Conservation (phyloP, 2,329 filamentous ascomycete species). For the Fusarium liriodendri region DNA sequence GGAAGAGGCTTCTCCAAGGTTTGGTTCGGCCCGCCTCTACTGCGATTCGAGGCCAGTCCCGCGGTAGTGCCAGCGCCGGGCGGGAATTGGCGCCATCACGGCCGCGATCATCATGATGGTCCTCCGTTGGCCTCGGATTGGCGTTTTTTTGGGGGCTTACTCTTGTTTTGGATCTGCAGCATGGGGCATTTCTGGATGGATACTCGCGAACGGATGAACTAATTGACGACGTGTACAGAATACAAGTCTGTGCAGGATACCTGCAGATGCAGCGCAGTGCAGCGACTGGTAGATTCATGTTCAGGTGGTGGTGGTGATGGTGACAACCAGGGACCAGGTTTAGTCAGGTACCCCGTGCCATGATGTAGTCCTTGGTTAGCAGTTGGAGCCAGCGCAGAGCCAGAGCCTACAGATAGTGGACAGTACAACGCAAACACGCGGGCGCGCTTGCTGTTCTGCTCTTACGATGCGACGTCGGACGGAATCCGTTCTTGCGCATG, state of each 20-base stretch:
- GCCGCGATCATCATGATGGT: conserved; percentile 27
- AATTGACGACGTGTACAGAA: background rate
- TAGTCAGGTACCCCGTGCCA: conserved; percentile 6
- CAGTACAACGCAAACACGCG: conserved; percentile 20
- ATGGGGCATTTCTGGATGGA: background rate
- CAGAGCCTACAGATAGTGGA: background rate
- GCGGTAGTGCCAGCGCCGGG: conserved; percentile 6
- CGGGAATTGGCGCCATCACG: conserved; percentile 35
- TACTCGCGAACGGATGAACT: background rate
- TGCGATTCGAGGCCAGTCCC: conserved; percentile 17
- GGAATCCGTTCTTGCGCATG: conserved; percentile 30
- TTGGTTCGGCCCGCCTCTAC: conserved; percentile 13
- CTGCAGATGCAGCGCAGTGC: conserved; percentile 7
- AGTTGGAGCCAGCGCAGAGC: background rate
- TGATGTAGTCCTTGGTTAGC: conserved; percentile 1
- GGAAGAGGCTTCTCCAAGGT: conserved; percentile 1
- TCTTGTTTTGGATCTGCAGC: conserved; percentile 2
- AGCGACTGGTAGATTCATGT: conserved; percentile 27
- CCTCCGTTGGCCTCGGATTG: conserved; percentile 1
- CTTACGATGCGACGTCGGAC: conserved; percentile 7
- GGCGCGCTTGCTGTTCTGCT: conserved; percentile 5
- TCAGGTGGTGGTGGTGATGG: conserved; percentile 35
- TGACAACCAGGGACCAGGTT: conserved; percentile 13
- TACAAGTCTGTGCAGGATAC: background rate
- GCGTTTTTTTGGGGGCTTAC: conserved; percentile 4